Base-by-base conservation (phyloP, 768 basidiomycete genomes). In the Trametes cingulata region DNA sequence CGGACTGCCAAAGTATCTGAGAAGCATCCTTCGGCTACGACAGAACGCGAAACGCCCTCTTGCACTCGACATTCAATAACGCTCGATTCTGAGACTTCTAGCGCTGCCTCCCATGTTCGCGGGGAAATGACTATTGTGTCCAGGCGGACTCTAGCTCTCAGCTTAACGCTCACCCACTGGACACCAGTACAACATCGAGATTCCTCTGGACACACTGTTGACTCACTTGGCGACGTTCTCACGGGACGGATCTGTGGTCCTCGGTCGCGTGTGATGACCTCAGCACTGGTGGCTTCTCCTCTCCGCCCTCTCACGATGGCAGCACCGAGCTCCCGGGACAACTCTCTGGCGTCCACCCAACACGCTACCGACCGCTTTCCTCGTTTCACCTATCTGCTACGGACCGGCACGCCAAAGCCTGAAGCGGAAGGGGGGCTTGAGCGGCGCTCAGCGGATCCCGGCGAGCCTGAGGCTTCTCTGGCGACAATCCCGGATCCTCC, bases 321-420 rank as follows among this genome's bases (percentile, higher is more conserved):
- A 19, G 41, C 46, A 50, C 52, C 39, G 29, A 52, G 42, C 52
- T 40, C 41, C 57, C 56, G 61, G 57, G 40, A n/a, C 39, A 41
- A 39, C 52, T 50, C 56, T 58, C 39, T 63, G 47, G 61, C 52
- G 15, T 50, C 29, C 40, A 24, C 40, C 56, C 61, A 63, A 46
- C 61, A 63, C 35, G 46, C 61, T 63, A 63, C 61, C 56, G 61
- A 58, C 61, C 61, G 61, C 61, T 63, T 63, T 50, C 61, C 61
- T 58, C 61, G 61, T 63, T 63, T 58, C 52, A 43, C 57, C 36
- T 43, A 63, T 58, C 56, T 58, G 56, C 57, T 63, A 58, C 61
- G 61, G 52, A 53, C 57, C 61, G 61, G 61, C 60, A 61, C 53
- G 39, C 60, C 60, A 40, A 35, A 61, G 47, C 61, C 56, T 40